A percentile compares a stretch with the other conserved stretches of the same genome.
These are phyloP conservation scores for Candida sanyiensis DNA, from an alignment of 805 yeast species.

Conservation along the genomic window DNA sequence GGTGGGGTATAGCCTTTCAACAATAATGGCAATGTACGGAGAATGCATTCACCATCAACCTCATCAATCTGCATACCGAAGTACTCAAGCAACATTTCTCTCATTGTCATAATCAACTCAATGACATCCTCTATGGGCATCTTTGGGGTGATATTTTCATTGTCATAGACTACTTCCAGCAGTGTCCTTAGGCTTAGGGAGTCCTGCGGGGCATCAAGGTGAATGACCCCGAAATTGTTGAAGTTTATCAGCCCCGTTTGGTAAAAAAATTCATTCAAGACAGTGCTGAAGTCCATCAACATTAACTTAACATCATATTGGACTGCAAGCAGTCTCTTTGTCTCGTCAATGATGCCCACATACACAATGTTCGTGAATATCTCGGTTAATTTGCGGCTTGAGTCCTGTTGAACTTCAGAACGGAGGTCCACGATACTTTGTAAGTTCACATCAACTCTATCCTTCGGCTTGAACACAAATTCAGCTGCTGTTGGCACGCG, in stretches of 20 bases:
- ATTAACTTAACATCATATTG: conserved; percentile 77
- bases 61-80: conserved; percentile 47
- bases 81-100: conserved; percentile 77
- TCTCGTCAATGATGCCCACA: conserved; percentile 78
- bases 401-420: conserved; percentile 38
- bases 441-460: conserved; percentile 41
- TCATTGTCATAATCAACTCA: conserved; percentile 41
- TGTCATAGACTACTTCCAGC: conserved; percentile 10
- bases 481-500: not conserved
- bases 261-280: conserved; percentile 67
- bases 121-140: conserved; percentile 26
- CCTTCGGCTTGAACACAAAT: conserved; percentile 16
- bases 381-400: conserved; percentile 53
- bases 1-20: conserved; percentile 60
- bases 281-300: conserved; percentile 73
- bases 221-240: conserved; percentile 68
- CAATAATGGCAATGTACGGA: conserved; percentile 62
- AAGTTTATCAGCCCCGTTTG: conserved; percentile 76
- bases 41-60: conserved; percentile 26
- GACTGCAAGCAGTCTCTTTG: conserved; percentile 67
- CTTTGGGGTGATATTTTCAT: conserved; percentile 15
- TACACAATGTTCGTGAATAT: conserved; percentile 64
- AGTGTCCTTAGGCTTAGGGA: conserved; percentile 13
- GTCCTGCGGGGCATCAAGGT: conserved; percentile 28
- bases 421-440: conserved; percentile 56